These are phyloP conservation scores for Trichodelitschia bisporula DNA, from an alignment of 495 filamentous ascomycete genomes.

Conservation along the genomic window DNA sequence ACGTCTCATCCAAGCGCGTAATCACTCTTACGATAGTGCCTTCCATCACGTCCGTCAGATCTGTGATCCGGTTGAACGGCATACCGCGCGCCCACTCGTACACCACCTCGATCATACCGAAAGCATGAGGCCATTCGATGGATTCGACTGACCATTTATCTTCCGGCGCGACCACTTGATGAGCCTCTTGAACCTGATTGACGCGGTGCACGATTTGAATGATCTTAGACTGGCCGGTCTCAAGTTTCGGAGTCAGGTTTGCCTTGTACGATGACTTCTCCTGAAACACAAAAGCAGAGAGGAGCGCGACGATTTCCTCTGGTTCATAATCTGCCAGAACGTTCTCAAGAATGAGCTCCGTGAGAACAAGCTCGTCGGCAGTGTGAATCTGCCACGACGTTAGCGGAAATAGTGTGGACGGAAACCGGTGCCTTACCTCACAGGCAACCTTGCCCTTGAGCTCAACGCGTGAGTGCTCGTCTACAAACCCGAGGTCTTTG, in stretches of 20 bases:
- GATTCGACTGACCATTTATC: no score
- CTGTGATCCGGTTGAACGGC: slow-evolving; percentile 94
- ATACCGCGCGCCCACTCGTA: slow-evolving; percentile 97
- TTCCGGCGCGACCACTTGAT: slow-evolving; percentile 71
- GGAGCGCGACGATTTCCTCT: slow-evolving; percentile 83
- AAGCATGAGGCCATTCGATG: no score
- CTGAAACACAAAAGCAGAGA: slow-evolving; percentile 95
- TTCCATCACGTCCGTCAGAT: slow-evolving; percentile 88
- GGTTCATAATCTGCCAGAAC: slow-evolving; percentile 87
- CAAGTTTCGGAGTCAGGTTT: slow-evolving; percentile 58
- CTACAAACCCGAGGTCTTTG: slow-evolving; percentile 74
- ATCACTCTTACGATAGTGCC: slow-evolving; percentile 91
- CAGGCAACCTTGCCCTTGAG: slow-evolving; percentile 96
- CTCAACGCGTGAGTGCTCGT: slow-evolving; percentile 58
- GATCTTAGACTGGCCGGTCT: slow-evolving; percentile 67
- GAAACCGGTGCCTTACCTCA: slow-evolving; percentile 37
- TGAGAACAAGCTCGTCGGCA: slow-evolving; percentile 89
- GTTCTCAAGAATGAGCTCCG: slow-evolving; percentile 88
- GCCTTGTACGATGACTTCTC: slow-evolving; percentile 78
- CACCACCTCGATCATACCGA: slow-evolving; percentile 88
- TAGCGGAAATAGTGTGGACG: slow-evolving; percentile 2
- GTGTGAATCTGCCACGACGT: slow-evolving; percentile 45
- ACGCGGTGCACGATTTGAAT: slow-evolving; percentile 75
- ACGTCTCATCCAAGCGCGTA: slow-evolving; percentile 81
- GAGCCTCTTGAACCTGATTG: slow-evolving; percentile 58